A percentile compares a stretch with the other conserved stretches of the same genome.
Conservation (phyloP, 2,329 filamentous ascomycete genomes). For the Talaromyces amestolkiae region DNA sequence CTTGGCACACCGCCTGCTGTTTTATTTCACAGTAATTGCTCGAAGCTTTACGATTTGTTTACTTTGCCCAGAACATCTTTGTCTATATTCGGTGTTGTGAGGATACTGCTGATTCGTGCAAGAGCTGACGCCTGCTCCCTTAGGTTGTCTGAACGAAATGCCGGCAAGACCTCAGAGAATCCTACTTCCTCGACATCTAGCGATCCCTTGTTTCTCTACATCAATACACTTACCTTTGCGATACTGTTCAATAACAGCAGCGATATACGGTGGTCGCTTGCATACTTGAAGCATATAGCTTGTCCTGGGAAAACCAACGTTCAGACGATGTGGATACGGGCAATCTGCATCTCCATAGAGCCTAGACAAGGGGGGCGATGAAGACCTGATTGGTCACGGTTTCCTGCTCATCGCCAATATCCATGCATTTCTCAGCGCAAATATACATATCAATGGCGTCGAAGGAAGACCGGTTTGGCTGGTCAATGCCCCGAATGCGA, state of each 20-base stretch:
- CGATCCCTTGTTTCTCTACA: neutral
- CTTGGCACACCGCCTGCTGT: conserved; percentile 16
- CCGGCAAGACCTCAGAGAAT: neutral
- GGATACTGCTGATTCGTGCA: neutral
- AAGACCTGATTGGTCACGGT: no score
- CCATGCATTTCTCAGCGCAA: neutral
- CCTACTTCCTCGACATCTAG: neutral
- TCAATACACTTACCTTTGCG: neutral
- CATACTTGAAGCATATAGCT: neutral
- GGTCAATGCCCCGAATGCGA: neutral
- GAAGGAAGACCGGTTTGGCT: neutral
- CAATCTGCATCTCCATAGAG: neutral
- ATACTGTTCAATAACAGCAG: neutral
- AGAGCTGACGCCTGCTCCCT: neutral
- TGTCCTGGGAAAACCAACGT: neutral
- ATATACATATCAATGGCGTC: no score
- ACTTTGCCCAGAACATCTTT: neutral
- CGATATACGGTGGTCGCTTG: neutral
- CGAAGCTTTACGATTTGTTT: neutral
- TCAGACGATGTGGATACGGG: neutral
- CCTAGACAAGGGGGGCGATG: neutral
- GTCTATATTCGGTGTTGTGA: no score
- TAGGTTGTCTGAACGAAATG: neutral
- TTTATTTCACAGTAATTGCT: neutral
- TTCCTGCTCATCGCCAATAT: neutral